phyloP scores from a whole-genome alignment of 352 stramenopile species.

The Pythium dissimile region DNA sequence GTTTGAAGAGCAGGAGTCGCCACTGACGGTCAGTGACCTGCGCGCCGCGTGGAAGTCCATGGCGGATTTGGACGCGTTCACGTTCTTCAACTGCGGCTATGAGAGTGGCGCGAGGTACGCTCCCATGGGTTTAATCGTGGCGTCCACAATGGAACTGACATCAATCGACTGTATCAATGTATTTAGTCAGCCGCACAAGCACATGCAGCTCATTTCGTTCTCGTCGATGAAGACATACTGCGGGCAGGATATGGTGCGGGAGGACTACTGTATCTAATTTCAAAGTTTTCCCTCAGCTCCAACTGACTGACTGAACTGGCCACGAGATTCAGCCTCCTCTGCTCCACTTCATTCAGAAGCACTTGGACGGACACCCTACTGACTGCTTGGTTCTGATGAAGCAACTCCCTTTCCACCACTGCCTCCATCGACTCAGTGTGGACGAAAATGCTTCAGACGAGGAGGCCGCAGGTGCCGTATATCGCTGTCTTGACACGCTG shows the following conservation, averaged over 20 bases:
- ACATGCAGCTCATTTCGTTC: constrained; percentile 87
- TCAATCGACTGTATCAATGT: not conserved
- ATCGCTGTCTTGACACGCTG: not conserved
- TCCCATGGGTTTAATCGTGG: no score
- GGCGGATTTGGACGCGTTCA: constrained; percentile 60
- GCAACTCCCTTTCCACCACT: constrained; percentile 73
- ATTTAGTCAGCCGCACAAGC: constrained; percentile 78
- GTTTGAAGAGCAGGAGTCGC: constrained; percentile 61
- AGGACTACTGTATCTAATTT: not conserved
- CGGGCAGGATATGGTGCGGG: constrained; percentile 47
- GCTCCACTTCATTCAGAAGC: constrained; percentile 68
- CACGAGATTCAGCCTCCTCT: constrained; percentile 48
- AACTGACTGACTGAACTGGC: constrained; percentile 9
- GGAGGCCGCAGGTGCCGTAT: constrained; percentile 32
- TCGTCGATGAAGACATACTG: constrained; percentile 63
- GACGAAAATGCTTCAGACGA: constrained; percentile 33
- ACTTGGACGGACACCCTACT: constrained; percentile 30
- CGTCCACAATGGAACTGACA: no score
- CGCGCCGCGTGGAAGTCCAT: constrained; percentile 77
- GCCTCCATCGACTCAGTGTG: constrained; percentile 59
- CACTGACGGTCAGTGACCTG: constrained; percentile 46
- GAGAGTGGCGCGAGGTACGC: constrained; percentile 72
- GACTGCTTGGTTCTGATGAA: constrained; percentile 44
- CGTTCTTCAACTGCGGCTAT: constrained; percentile 85
- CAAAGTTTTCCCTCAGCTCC: not conserved